phyloP scores from a whole-genome alignment of 148 eudicot genomes.

The Rhododendron simsii region DNA sequence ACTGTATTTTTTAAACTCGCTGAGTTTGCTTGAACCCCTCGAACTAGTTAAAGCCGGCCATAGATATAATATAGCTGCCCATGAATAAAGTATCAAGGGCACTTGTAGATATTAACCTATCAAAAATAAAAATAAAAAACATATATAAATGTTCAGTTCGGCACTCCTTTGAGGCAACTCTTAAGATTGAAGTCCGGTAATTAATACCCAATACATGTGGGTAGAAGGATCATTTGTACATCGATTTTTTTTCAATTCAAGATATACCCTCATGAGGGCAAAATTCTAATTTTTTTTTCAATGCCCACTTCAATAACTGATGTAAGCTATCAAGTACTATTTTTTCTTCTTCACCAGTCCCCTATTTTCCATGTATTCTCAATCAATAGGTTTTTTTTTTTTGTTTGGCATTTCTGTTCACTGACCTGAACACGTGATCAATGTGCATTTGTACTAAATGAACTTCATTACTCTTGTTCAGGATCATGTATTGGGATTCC shows the following conservation, averaged over 20 bases:
- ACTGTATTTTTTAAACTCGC: neutral
- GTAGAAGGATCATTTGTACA: no score
- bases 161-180: no score
- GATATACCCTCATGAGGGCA: no score
- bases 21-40: neutral
- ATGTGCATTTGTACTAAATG: neutral
- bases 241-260: no score
- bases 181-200: no score
- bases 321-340: neutral
- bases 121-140: no score
- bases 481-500: conserved; percentile 98
- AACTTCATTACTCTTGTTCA: conserved; percentile 25
- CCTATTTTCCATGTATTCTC: neutral
- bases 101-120: neutral
- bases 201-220: no score
- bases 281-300: no score
- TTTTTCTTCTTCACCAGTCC: neutral
- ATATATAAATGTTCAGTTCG: no score
- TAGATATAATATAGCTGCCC: neutral
- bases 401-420: neutral
- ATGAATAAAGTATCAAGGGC: neutral
- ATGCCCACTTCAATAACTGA: neutral
- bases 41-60: neutral
- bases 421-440: neutral
- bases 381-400: neutral